phyloP scores from a whole-genome alignment of 2,329 filamentous ascomycete genomes.

The Epichloe gansuensis region DNA sequence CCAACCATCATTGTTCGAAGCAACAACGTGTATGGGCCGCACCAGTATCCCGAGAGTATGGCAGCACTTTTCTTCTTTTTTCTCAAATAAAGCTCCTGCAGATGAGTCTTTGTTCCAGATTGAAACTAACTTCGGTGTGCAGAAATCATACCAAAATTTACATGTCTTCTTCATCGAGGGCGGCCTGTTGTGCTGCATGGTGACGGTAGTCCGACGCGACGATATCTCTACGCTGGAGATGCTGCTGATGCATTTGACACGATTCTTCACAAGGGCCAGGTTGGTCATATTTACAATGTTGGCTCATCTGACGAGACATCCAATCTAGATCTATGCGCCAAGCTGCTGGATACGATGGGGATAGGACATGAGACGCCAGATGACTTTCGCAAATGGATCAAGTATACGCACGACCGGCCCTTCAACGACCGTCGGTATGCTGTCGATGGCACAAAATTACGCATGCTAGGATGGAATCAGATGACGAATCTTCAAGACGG shows the following conservation, averaged over 20 bases:
- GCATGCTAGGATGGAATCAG: conserved; percentile 55
- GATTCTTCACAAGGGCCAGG: conserved; percentile 62
- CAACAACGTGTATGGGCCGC: conserved; percentile 78
- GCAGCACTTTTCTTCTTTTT: neutral
- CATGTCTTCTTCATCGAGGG: conserved; percentile 53
- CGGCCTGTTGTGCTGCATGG: conserved; percentile 63
- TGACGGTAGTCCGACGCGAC: conserved; percentile 58
- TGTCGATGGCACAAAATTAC: conserved; percentile 56
- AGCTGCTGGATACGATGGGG: conserved; percentile 49
- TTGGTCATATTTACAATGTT: conserved; percentile 73
- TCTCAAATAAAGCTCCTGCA: neutral
- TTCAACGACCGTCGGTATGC: conserved; percentile 67
- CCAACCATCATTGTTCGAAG: conserved; percentile 68
- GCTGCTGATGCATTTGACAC: conserved; percentile 74
- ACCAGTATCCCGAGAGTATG: conserved; percentile 74
- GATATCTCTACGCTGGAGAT: conserved; percentile 69
- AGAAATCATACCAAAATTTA: conserved; percentile 81
- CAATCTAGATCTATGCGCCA: conserved; percentile 55
- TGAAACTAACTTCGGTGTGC: conserved; percentile 1
- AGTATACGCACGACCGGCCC: conserved; percentile 64
- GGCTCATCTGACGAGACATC: conserved; percentile 67
- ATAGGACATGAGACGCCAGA: conserved; percentile 37
- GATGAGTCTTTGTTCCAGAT: neutral
- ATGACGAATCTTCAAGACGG: conserved; percentile 52
- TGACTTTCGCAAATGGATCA: conserved; percentile 51